Evolutionary conservation across 352 stramenopile species (phyloP).

Genomic region (Lagenidium sp.): DNA sequence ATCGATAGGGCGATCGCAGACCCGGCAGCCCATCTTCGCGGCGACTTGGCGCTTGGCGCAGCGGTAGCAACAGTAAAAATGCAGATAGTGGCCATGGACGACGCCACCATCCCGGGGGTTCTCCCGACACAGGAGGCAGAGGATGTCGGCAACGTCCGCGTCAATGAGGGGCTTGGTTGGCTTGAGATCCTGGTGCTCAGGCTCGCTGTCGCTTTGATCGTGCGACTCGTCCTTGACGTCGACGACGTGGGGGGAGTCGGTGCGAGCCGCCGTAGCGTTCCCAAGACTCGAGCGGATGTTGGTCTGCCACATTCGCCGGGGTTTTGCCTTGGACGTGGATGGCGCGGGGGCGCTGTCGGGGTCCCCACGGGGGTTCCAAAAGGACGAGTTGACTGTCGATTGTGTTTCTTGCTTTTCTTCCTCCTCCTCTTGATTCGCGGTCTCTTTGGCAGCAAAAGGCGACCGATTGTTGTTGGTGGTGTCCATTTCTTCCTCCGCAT

Average conservation of each 20-base stretch:
- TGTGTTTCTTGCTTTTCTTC: conserved; percentile 11
- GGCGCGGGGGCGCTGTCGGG: too few species aligned
- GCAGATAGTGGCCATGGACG: conserved; percentile 70
- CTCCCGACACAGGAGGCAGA: conserved; percentile 58
- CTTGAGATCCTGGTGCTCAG: too few species aligned
- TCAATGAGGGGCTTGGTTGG: too few species aligned
- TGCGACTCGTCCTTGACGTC: conserved; percentile 17
- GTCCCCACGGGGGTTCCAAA: too few species aligned
- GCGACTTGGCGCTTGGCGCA: conserved; percentile 62
- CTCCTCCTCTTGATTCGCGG: background rate
- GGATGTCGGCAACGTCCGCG: conserved; percentile 45
- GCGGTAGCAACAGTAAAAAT: conserved; percentile 74
- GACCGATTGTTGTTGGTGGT: too few species aligned
- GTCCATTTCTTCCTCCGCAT: conserved; percentile 42
- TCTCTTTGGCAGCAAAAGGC: too few species aligned
- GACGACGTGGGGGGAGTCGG: background rate
- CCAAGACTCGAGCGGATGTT: conserved; percentile 2
- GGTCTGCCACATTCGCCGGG: conserved; percentile 11
- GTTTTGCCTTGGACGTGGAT: background rate
- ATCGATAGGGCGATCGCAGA: conserved; percentile 77
- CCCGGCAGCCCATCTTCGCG: conserved; percentile 43
- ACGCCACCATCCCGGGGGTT: conserved; percentile 54
- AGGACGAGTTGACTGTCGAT: background rate
- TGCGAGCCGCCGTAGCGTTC: too few species aligned
- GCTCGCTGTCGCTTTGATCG: too few species aligned